A percentile compares a stretch with the other conserved stretches of the same genome.
These are phyloP conservation scores for Hypoxylon sp. DNA, from an alignment of 2,329 filamentous ascomycete species.

Conservation along the genomic window DNA sequence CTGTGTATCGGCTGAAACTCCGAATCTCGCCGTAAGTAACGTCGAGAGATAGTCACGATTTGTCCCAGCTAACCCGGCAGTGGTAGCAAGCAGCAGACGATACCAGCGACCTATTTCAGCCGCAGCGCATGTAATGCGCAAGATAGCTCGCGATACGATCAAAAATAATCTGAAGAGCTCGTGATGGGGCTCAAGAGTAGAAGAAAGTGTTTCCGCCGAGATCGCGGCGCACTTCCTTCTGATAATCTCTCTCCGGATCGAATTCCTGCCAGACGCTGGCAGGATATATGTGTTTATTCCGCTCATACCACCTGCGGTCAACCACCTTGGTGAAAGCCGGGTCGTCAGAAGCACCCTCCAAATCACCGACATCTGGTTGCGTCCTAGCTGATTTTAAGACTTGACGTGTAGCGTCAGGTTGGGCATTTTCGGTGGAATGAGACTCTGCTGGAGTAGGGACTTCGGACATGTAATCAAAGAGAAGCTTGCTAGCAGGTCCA, in stretches of 20 bases:
- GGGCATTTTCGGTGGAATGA: slow-evolving; percentile 29
- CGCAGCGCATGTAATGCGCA: neutral
- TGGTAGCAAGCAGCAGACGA: neutral
- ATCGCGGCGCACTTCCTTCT: slow-evolving; percentile 81
- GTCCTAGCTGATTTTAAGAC: slow-evolving; percentile 54
- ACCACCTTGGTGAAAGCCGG: slow-evolving; percentile 90
- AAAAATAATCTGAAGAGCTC: too few relatives aligned
- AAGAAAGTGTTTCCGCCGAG: slow-evolving; percentile 93
- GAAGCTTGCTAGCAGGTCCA: slow-evolving; percentile 75
- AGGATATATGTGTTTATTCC: slow-evolving; percentile 98
- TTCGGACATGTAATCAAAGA: slow-evolving; percentile 80
- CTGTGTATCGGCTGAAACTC: slow-evolving; percentile 49
- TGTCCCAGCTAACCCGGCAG: slow-evolving; percentile 5
- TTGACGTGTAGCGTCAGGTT: slow-evolving; percentile 54
- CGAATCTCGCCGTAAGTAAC: slow-evolving; percentile 13
- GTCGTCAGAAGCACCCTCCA: slow-evolving; percentile 84
- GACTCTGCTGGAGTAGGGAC: slow-evolving; percentile 50
- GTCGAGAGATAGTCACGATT: neutral
- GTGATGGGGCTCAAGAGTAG: slow-evolving; percentile 65
- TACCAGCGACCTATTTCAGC: neutral
- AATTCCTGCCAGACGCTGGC: slow-evolving; percentile 97
- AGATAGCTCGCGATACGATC: neutral
- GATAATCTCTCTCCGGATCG: slow-evolving; percentile 88
- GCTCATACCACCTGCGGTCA: slow-evolving; percentile 95
- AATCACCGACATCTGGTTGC: slow-evolving; percentile 63